Evolutionary conservation across 2,329 filamentous ascomycete species (phyloP).

Genomic region (Xylariales sp.): DNA sequence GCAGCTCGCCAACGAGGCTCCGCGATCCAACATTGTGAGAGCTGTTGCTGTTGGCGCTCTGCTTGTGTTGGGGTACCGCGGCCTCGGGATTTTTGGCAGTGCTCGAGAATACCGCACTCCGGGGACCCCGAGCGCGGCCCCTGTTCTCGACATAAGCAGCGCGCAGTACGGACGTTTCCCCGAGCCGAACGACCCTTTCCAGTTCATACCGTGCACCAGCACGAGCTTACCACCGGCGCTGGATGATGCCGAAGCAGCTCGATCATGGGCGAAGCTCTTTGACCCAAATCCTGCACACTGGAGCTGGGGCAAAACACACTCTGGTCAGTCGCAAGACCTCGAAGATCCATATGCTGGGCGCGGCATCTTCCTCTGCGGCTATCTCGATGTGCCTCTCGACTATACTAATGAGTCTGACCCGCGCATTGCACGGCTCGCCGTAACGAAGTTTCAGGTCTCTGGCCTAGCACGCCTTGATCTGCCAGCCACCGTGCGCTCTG

Average conservation of each 20-base stretch:
- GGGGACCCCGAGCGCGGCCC: too few relatives aligned
- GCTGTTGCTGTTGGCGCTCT: too few relatives aligned
- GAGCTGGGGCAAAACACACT: slow-evolving; percentile 36
- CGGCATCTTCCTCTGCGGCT: slow-evolving; percentile 44
- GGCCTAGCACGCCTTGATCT: slow-evolving; percentile 29
- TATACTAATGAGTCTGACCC: slow-evolving; percentile 38
- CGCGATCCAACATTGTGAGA: too few relatives aligned
- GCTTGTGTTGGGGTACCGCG: too few relatives aligned
- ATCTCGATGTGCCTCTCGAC: slow-evolving; percentile 43
- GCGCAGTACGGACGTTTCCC: slow-evolving; percentile 36
- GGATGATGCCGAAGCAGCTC: slow-evolving; percentile 29
- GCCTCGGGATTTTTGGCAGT: too few relatives aligned
- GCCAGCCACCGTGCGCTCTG: slow-evolving; percentile 5
- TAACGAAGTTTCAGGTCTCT: slow-evolving; percentile 45
- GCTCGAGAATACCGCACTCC: too few relatives aligned
- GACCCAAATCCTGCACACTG: slow-evolving; percentile 39
- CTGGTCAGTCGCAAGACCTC: slow-evolving; percentile 4
- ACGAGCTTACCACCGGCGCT: slow-evolving; percentile 34
- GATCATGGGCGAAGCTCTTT: slow-evolving; percentile 35
- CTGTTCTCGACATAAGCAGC: too few relatives aligned
- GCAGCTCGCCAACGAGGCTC: too few relatives aligned
- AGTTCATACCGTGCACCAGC: slow-evolving; percentile 42
- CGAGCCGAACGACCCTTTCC: slow-evolving; percentile 37
- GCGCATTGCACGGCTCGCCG: slow-evolving; percentile 40
- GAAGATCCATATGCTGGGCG: slow-evolving; percentile 30